Evolutionary conservation across 148 eudicot genomes (phyloP), one percentile per base, ranked within the genome.

Genomic region (Silene uniflora): DNA sequence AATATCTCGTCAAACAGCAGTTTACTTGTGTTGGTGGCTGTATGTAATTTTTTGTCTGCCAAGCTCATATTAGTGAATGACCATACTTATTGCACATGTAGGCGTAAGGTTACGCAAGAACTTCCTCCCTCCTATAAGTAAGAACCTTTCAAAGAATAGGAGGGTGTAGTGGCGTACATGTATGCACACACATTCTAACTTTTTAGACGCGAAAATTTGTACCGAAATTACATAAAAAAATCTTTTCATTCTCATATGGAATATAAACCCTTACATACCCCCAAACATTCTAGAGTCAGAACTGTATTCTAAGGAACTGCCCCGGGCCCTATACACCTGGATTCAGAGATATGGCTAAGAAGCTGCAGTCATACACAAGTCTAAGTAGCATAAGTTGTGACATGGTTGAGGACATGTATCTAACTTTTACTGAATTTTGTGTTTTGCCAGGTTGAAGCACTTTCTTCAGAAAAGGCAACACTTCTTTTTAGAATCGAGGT

Each of bases 401-500:
- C 44, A 7, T 39, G 10, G 44, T 6, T 39, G 9, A 35, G 42
- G 42, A 39, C 44, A 7, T 39, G 44, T 39, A 39, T 39, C 44
- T 7, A 39, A 39, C 44, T 24, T 44, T 55, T 10, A 32, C 66
- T 32, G 9, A 25, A 49, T 69, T 73, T 42, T 25, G 21, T 73
- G 27, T 23, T 77, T 59, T 52, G 39, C 64, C 88, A 95, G 97
- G 99, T 92, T 75, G 99, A 95, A 82, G 74, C 91, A 16, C 89
- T 95, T 69, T 89, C 99, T 66, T 95, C 99, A 6, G 97, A 95
- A 84, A 95, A 95, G 87, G 97, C 96, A 29, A 90, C 77, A 65
- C 88, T 90, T 23, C 76, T 83, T 56, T 87, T 95, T 60, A 86
- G 91, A 73, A 92, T 89, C 23, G 99, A 95, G 97, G 99, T 95